A percentile compares a stretch with the other conserved stretches of the same genome.
Conservation (phyloP, 805 yeast species). For the Zygoascus flipseniorum region DNA sequence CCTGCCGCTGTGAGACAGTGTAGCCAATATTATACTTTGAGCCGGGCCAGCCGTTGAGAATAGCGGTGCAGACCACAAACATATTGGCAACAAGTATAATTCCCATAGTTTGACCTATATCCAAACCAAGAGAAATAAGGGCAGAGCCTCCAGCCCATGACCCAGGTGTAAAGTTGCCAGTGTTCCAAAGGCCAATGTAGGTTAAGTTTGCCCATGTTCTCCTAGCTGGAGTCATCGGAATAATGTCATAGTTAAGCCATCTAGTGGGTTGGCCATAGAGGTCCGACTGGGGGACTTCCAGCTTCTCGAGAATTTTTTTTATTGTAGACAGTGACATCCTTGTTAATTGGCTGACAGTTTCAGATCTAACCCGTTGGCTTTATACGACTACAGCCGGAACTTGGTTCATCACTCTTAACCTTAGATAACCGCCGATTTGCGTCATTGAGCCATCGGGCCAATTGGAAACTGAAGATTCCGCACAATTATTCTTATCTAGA, state of each 20-base stretch:
- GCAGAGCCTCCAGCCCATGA: conserved; percentile 38
- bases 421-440: background rate
- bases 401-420: background rate
- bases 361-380: background rate
- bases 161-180: conserved; percentile 15
- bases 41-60: conserved; percentile 40
- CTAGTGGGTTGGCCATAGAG: conserved; percentile 2
- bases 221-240: conserved; percentile 37
- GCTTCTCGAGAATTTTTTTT: conserved; percentile 1
- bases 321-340: background rate
- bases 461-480: too few relatives aligned
- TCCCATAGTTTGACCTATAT: conserved; percentile 39
- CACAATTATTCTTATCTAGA: too few relatives aligned
- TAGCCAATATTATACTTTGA: conserved; percentile 43
- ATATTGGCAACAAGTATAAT: conserved; percentile 34
- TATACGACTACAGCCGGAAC: background rate
- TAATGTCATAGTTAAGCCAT: conserved; percentile 28
- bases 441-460: too few relatives aligned
- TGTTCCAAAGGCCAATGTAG: conserved; percentile 23
- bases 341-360: too few relatives aligned
- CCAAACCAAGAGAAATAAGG: conserved; percentile 36
- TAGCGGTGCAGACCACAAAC: background rate
- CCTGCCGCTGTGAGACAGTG: conserved; percentile 36
- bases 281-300: conserved; percentile 1
- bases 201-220: conserved; percentile 40